Evolutionary conservation across 306 rosid genomes (phyloP).

Genomic region (Pyrus pyrifolia): DNA sequence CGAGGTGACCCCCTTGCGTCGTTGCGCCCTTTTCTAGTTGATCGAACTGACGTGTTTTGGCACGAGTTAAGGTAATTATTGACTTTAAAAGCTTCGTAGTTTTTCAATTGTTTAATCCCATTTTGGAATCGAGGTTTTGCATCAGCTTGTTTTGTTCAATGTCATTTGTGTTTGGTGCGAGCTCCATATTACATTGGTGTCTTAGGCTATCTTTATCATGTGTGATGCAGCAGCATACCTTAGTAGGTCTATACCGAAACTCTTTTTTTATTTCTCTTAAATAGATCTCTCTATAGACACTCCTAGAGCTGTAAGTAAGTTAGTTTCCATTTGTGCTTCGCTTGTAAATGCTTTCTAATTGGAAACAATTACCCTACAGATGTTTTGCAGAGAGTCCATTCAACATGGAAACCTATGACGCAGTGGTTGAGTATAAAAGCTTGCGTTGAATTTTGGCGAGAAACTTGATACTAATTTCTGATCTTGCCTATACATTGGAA

Average conservation of each 20-base stretch:
- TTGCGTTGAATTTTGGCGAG: constrained; percentile 2
- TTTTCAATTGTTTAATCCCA: too few relatives aligned
- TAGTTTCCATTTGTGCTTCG: too few relatives aligned
- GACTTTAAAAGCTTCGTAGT: neutral
- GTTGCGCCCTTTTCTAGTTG: constrained; percentile 38
- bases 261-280: neutral
- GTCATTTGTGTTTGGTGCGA: neutral
- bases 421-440: constrained; percentile 34
- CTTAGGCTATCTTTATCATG: too few relatives aligned
- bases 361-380: constrained; percentile 14
- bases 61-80: constrained; percentile 50
- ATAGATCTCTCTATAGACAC: neutral
- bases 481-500: neutral
- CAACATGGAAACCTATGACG: constrained; percentile 53
- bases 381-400: constrained; percentile 48
- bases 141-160: neutral
- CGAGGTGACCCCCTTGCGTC: constrained; percentile 28
- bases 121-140: too few relatives aligned
- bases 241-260: too few relatives aligned
- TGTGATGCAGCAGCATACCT: too few relatives aligned
- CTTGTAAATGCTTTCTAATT: neutral
- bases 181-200: too few relatives aligned
- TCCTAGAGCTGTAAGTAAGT: too few relatives aligned
- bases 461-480: neutral
- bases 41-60: constrained; percentile 47